Base-by-base conservation (phyloP, 2,329 filamentous ascomycete genomes). In the Beauveria sp. region DNA sequence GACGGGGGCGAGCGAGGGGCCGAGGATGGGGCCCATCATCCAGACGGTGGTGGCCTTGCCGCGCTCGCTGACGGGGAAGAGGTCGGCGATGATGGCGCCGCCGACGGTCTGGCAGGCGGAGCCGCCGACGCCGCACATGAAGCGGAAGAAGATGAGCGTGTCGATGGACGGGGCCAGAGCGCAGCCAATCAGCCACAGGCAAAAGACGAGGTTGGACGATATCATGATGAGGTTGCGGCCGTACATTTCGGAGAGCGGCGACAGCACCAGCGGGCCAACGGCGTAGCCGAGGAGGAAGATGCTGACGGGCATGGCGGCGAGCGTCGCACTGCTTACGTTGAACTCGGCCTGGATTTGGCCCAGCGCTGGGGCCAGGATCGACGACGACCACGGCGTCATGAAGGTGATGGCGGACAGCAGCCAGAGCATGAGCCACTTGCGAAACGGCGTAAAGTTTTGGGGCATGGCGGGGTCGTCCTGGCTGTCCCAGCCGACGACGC, bases 311-410 rank as follows among this genome's bases (percentile, higher is more conserved):
- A 86, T 80, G 10, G 82, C 73, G 4, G 79, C 71, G 6, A 71
- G 70, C 8, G 75, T 76, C 5, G 77, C 63, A 56, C 70, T 69
- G 74, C 3, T 73, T 16, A 79, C 74, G 38, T 72, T 55, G 67
- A 79, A 82, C 38, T 76, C 69, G 6, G 69, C 67, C 0, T 80
- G 75, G 7, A 89, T 74, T 40, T 72, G 69, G 1, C 64, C 62
- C 59, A 82, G 79, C 38, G 79, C 80, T 3, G 81, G 81, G 1
- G 81, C 77, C 20, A 83, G 71, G 60, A 88, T 87, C 1, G 85
- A 85, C 7, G 85, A 87, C 0, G 85, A 83, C 28, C 88, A 83
- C 0, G 86, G 85, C 0, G 85, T 87, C 68, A 88, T 82, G 65
- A 88, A 82, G 9, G 85, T 87, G 69, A 87, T 87, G 64, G 76